Evolutionary conservation across 768 basidiomycete species (phyloP), one percentile per base, ranked within the genome.

Genomic region (Tephrocybe sp.): DNA sequence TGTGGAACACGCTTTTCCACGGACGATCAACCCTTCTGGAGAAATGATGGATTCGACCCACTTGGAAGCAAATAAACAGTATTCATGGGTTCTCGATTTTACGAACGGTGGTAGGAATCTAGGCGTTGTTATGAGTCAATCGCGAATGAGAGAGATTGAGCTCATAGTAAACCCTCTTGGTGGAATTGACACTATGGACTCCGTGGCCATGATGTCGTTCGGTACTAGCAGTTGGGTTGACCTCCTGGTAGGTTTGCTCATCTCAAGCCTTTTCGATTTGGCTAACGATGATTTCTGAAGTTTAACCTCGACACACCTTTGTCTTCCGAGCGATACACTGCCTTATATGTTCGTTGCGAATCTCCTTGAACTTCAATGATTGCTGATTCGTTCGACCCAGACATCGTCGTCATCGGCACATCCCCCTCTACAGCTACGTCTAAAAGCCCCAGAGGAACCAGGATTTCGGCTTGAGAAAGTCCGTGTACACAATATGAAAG

Each of bases 31-130:
- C 51, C 60, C 64, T 22, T 68, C 72, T 41, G 60, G 53, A 16
- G 64, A 60, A 22, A 58, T 64, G 53, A 36, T 60, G 19, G 50
- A 54, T 30, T 47, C 53, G 9, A 52, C 55, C 16, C 46, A 54
- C 45, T 20, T 55, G 16, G 53, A 55, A 5, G 34, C 61, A 40
- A 32, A 49, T 19, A 53, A 52, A 7, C 68, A 72, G 19, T 69
- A 75, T 55, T 68, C 74, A 1, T 91, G 89, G 87, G 70, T 83
- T 11, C 76, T 92, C 19, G 87, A 89, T 62, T 90, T 92, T 59
- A 87, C 87, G 1, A 68, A 73, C 41, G 73, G 74, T 17, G 78
- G 78, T 0, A 68, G 75, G 41, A 63, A 60, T 38, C 67, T 68
- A 2, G 89, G 89, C 17, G 63, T 91, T 39, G 80, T 90, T 12